A percentile compares a stretch with the other conserved stretches of the same genome.
phyloP scores from a whole-genome alignment of 768 basidiomycete species.

The Kwoniella botswanensis region DNA sequence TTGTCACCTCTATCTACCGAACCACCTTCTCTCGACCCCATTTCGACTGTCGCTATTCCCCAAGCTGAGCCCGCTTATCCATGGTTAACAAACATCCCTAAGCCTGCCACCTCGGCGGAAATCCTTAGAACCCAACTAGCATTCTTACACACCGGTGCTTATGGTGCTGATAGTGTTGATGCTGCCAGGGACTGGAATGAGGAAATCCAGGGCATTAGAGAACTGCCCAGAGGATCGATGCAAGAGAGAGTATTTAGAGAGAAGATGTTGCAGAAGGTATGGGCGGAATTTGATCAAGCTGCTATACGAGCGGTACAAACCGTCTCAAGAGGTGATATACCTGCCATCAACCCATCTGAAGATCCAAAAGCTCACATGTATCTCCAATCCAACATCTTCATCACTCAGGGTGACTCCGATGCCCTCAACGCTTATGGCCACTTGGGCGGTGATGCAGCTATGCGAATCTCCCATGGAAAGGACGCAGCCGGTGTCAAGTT shows the following conservation, averaged over 20 bases:
- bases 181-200: slow-evolving; percentile 62
- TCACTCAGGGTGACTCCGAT: slow-evolving; percentile 60
- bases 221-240: slow-evolving; percentile 56
- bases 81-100: slow-evolving; percentile 57
- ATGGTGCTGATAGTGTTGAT: slow-evolving; percentile 58
- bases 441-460: slow-evolving; percentile 61
- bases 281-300: slow-evolving; percentile 60
- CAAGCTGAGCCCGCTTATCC: slow-evolving; percentile 60
- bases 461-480: slow-evolving; percentile 60
- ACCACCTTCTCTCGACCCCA: slow-evolving; percentile 46
- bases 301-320: slow-evolving; percentile 57
- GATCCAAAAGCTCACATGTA: slow-evolving; percentile 59
- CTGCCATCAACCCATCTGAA: slow-evolving; percentile 61
- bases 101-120: slow-evolving; percentile 53
- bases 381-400: slow-evolving; percentile 61
- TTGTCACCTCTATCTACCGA: slow-evolving; percentile 44
- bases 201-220: slow-evolving; percentile 60
- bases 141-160: slow-evolving; percentile 60
- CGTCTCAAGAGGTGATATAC: slow-evolving; percentile 59
- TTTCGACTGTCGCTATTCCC: slow-evolving; percentile 59
- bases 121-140: slow-evolving; percentile 60
- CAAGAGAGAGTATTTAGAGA: slow-evolving; percentile 60
- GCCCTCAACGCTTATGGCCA: slow-evolving; percentile 59
- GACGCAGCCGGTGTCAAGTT: slow-evolving; percentile 60
- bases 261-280: slow-evolving; percentile 58